Conservation (phyloP, 2,329 filamentous ascomycete genomes). For the Coniochaeta sp. region DNA sequence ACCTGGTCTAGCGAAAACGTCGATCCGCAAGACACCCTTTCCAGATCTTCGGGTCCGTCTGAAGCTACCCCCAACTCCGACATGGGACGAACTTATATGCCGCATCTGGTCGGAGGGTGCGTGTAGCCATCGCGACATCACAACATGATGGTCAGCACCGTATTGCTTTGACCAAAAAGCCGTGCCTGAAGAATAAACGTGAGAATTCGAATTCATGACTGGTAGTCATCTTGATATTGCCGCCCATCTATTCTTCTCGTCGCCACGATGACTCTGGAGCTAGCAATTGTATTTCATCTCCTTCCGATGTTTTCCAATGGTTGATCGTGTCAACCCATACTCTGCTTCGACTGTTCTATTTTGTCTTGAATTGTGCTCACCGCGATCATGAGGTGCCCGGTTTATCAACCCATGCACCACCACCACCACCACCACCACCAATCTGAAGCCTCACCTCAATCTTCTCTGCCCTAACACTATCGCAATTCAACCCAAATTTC, state of each 20-base stretch:
- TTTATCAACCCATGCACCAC: background rate
- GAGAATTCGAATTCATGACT: too few relatives aligned
- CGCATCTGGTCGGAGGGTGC: background rate
- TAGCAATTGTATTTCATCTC: too few relatives aligned
- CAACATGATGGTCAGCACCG: background rate
- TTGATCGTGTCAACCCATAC: too few relatives aligned
- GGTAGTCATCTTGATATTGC: too few relatives aligned
- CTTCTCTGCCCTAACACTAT: background rate
- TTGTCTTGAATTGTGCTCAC: too few relatives aligned
- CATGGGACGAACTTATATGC: background rate
- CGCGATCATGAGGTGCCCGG: background rate
- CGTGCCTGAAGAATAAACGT: background rate
- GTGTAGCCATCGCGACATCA: background rate
- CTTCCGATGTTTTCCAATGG: too few relatives aligned
- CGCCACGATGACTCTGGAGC: too few relatives aligned
- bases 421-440: background rate
- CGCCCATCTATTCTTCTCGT: background rate
- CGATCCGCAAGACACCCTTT: background rate
- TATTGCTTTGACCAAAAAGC: background rate
- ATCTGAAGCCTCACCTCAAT: background rate
- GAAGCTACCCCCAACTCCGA: background rate
- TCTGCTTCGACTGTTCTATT: too few relatives aligned
- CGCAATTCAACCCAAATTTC: background rate
- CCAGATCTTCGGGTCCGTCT: background rate
- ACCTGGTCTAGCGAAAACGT: background rate